Base-by-base conservation (phyloP, 352 stramenopile species). In the Pythium utonaiense region DNA sequence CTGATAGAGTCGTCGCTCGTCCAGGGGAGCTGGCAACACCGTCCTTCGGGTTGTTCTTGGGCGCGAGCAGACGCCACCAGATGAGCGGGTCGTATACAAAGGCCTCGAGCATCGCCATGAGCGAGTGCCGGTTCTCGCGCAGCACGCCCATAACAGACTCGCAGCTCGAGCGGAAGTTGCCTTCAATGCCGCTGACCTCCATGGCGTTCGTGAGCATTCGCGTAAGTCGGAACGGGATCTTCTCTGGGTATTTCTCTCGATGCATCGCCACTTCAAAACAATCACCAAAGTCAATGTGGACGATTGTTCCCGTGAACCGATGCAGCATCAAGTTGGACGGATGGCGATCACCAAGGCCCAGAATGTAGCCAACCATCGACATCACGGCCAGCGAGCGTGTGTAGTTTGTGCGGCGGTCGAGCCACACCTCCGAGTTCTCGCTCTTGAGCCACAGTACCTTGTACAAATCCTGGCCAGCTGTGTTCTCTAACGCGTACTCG, bases 71-170 rank as follows among this genome's bases (percentile, higher is more conserved):
- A 67, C 97, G 90, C 97, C 97, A 99, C 58, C 96, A 98, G 65
- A 99, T 99, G 0, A 99, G 78, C 27, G 98, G 98, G 80, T 99
- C 98, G 66, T 99, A 98, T 50, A 99, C 97, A 74, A 99, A 99
- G 13, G 98, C 98, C 76, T 99, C 98, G 3, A 99, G 86, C 86
- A 99, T 99, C n/a, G 98, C 96, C 78, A 99, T 98, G 7, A 99
- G 78, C 40, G 88, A 98, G 80, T 99, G 97, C 22, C 96, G 80
- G 73, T 99, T 99, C 58, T 99, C 93, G 52, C 98, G 89, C 57
- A 99, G 76, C 34, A 99, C 96, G 49, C 87, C 77, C 98, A 99
- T 99, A 24, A 59, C 98, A 78, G 81, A 83, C 77, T 99, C 98
- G 61, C 97, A 99, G 33, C 97, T 99, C 65, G 91, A 98, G 5